These are phyloP conservation scores for Hypomontagnella submonticulosa DNA, from an alignment of 495 filamentous ascomycete genomes.

Conservation along the genomic window DNA sequence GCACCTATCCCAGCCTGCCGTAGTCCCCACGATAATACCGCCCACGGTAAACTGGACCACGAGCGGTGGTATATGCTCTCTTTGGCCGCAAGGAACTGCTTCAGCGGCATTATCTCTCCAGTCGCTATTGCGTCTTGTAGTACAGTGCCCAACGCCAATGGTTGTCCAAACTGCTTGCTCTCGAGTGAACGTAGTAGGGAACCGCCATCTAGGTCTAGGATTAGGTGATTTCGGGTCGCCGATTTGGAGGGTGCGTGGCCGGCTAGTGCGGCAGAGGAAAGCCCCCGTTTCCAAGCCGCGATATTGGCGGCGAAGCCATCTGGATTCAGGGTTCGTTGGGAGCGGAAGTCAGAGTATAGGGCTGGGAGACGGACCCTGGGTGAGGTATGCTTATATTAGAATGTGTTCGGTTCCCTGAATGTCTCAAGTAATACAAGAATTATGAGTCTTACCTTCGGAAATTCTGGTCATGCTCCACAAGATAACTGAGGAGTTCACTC, in stretches of 20 bases:
- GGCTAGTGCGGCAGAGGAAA: slow-evolving; percentile 72
- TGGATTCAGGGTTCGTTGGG: slow-evolving; percentile 83
- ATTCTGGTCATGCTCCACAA: slow-evolving; percentile 57
- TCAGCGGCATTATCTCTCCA: slow-evolving; percentile 74
- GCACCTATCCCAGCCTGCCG: slow-evolving; percentile 72
- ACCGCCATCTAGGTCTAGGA: slow-evolving; percentile 71
- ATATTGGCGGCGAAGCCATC: slow-evolving; percentile 91
- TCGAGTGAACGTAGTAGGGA: slow-evolving; percentile 76
- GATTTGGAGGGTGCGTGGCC: slow-evolving; percentile 62
- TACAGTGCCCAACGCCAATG: slow-evolving; percentile 83
- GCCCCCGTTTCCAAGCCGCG: slow-evolving; percentile 80
- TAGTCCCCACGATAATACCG: slow-evolving; percentile 78
- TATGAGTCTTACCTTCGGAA: slow-evolving; percentile 54
- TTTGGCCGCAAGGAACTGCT: slow-evolving; percentile 66
- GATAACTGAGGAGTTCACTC: slow-evolving; percentile 58
- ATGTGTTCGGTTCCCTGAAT: neutral
- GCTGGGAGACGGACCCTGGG: slow-evolving; percentile 83
- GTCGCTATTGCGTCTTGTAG: slow-evolving; percentile 78
- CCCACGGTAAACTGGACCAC: slow-evolving; percentile 58
- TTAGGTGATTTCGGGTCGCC: slow-evolving; percentile 61
- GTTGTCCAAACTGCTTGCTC: slow-evolving; percentile 80
- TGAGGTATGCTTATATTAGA: slow-evolving; percentile 2
- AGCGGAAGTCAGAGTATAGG: slow-evolving; percentile 91
- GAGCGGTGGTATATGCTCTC: slow-evolving; percentile 72
- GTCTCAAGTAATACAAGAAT: neutral